phyloP scores from a whole-genome alignment of 2,329 filamentous ascomycete genomes.

The Stagonosporopsis rhizophila region DNA sequence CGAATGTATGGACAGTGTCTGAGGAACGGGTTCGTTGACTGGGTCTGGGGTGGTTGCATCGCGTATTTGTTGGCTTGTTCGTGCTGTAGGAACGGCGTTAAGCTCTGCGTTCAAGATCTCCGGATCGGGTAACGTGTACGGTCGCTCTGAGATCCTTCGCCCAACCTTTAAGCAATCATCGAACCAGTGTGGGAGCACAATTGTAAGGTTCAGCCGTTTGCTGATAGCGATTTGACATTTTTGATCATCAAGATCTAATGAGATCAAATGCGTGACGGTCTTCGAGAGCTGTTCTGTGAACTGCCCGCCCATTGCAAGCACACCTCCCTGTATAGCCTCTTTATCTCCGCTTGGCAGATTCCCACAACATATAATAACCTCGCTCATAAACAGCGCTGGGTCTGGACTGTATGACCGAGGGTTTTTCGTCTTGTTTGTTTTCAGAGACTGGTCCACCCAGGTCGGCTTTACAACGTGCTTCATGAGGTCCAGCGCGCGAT shows the following conservation, averaged over 20 bases:
- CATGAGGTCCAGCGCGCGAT: slow-evolving; percentile 74
- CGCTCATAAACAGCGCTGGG: slow-evolving; percentile 86
- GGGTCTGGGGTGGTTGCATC: slow-evolving; percentile 46
- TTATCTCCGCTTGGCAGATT: slow-evolving; percentile 86
- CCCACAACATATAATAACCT: slow-evolving; percentile 81
- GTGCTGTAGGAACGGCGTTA: slow-evolving; percentile 52
- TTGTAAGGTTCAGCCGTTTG: slow-evolving; percentile 75
- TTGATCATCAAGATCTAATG: slow-evolving; percentile 75
- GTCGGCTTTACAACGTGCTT: slow-evolving; percentile 82
- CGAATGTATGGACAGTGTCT: slow-evolving; percentile 27
- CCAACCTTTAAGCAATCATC: slow-evolving; percentile 95
- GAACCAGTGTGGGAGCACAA: slow-evolving; percentile 96
- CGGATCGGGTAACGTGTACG: slow-evolving; percentile 85
- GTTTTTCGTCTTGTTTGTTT: slow-evolving; percentile 74
- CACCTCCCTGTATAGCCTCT: slow-evolving; percentile 89
- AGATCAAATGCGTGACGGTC: slow-evolving; percentile 86
- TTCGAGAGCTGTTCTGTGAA: slow-evolving; percentile 75
- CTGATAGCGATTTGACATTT: slow-evolving; percentile 69
- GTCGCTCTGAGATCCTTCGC: slow-evolving; percentile 85
- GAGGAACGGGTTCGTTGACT: slow-evolving; percentile 28
- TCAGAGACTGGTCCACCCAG: slow-evolving; percentile 78
- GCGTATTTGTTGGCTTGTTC: slow-evolving; percentile 52
- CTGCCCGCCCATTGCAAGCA: slow-evolving; percentile 86
- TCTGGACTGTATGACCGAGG: slow-evolving; percentile 89
- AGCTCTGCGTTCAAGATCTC: slow-evolving; percentile 67